Evolutionary conservation across 1,284 basidiomycete genomes (phyloP).

Genomic region (Tilletia horrida): DNA sequence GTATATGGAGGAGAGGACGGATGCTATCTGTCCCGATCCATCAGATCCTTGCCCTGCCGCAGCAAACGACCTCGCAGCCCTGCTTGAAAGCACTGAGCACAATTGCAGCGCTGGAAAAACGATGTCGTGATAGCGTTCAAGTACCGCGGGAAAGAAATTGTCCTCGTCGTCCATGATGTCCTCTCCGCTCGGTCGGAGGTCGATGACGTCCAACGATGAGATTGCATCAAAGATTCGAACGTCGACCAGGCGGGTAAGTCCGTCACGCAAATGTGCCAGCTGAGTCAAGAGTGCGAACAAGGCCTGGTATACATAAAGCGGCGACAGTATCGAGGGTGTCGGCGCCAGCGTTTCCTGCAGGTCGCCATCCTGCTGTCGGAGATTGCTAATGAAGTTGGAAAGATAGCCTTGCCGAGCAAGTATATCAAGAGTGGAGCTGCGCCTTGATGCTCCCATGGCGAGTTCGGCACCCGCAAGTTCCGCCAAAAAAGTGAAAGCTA

Average conservation of each 20-base stretch:
- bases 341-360: slow-evolving; percentile 77
- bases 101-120: slow-evolving; percentile 80
- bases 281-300: slow-evolving; percentile 84
- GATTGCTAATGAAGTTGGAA: slow-evolving; percentile 73
- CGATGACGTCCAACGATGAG: slow-evolving; percentile 56
- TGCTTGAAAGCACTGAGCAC: slow-evolving; percentile 57
- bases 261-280: slow-evolving; percentile 73
- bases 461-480: slow-evolving; percentile 60
- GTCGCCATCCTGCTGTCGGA: slow-evolving; percentile 78
- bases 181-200: slow-evolving; percentile 4
- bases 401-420: slow-evolving; percentile 76
- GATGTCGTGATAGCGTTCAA: slow-evolving; percentile 75
- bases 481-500: slow-evolving; percentile 81
- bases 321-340: slow-evolving; percentile 87
- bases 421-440: slow-evolving; percentile 61
- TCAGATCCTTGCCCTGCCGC: slow-evolving; percentile 68
- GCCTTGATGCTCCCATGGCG: slow-evolving; percentile 34
- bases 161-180: slow-evolving; percentile 59
- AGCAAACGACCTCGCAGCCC: slow-evolving; percentile 60
- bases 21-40: slow-evolving; percentile 56
- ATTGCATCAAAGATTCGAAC: slow-evolving; percentile 74
- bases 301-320: slow-evolving; percentile 90
- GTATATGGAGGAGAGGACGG: slow-evolving; percentile 49
- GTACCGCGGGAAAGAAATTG: slow-evolving; percentile 77
- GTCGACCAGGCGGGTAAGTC: slow-evolving; percentile 81